A percentile compares a stretch with the other conserved stretches of the same genome.
phyloP scores from a whole-genome alignment of 495 filamentous ascomycete species.

The Sordaria brevicollis region DNA sequence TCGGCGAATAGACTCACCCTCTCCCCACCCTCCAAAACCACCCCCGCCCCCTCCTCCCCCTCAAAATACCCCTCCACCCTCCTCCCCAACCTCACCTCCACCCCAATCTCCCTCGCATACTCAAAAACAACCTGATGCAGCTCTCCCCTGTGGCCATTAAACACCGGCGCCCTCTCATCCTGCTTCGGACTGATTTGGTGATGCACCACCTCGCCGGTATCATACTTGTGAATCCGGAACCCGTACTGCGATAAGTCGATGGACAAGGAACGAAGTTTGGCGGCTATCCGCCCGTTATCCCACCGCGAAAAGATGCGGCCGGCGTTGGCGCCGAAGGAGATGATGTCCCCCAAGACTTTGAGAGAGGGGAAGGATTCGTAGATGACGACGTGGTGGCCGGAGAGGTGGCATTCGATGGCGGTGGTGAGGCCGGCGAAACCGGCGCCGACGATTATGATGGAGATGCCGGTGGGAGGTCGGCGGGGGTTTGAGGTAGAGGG shows the following conservation, averaged over 20 bases:
- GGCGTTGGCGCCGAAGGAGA: constrained; percentile 52
- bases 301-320: constrained; percentile 46
- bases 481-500: background rate
- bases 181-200: constrained; percentile 38
- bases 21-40: constrained; percentile 42
- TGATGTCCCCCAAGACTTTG: constrained; percentile 52
- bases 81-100: constrained; percentile 45
- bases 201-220: constrained; percentile 49
- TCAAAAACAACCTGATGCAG: constrained; percentile 49
- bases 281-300: constrained; percentile 35
- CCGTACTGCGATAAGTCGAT: constrained; percentile 43
- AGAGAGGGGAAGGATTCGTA: constrained; percentile 50
- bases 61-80: constrained; percentile 48
- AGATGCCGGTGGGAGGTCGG: constrained; percentile 32
- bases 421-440: constrained; percentile 51
- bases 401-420: constrained; percentile 51
- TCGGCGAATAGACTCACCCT: constrained; percentile 17
- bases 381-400: constrained; percentile 48
- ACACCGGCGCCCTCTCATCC: constrained; percentile 41
- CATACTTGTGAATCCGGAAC: constrained; percentile 52
- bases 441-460: constrained; percentile 46
- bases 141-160: constrained; percentile 52
- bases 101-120: constrained; percentile 42
- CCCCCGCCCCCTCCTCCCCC: constrained; percentile 39
- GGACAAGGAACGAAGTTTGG: constrained; percentile 37